Conservation (phyloP, 106 monocot species). For the Agapanthus africanus region DNA sequence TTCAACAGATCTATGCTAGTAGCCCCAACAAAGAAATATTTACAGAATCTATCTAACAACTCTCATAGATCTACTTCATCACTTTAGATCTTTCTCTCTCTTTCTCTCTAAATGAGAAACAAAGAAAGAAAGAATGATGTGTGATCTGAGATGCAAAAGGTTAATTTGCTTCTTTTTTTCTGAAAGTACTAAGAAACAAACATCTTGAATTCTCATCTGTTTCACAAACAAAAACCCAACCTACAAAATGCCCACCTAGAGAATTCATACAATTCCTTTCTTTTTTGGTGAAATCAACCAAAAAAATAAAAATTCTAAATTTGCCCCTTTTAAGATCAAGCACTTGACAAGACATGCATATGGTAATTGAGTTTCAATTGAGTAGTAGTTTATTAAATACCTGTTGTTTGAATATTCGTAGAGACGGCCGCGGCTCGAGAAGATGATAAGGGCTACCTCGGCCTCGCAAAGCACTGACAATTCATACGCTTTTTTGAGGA, state of each 20-base stretch:
- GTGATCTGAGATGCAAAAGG: constrained; percentile 6
- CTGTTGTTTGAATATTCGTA: constrained; percentile 16
- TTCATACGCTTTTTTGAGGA: no score
- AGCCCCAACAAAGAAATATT: background rate
- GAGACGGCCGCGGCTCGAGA: constrained; percentile 2
- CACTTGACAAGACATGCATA: background rate
- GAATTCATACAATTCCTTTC: background rate
- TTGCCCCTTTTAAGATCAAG: no score
- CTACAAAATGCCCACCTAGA: background rate
- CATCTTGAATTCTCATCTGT: background rate
- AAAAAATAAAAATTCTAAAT: background rate
- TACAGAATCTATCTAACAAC: constrained; percentile 11
- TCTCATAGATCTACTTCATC: constrained; percentile 11
- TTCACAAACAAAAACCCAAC: background rate
- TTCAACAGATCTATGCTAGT: constrained; percentile 6
- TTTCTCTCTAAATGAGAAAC: background rate
- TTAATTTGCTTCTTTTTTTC: background rate
- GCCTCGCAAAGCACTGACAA: no score
- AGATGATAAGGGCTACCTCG: background rate
- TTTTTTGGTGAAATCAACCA: constrained; percentile 3
- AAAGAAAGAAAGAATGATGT: constrained; percentile 1
- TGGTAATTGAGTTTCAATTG: background rate
- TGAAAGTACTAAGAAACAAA: background rate
- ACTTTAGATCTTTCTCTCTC: background rate
- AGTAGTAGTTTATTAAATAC: constrained; percentile 8